Percentiles rank a stretch among this genome's conserved stretches.
phyloP scores from a whole-genome alignment of 2,329 filamentous ascomycete genomes.

The Pseudogymnoascus sp. region DNA sequence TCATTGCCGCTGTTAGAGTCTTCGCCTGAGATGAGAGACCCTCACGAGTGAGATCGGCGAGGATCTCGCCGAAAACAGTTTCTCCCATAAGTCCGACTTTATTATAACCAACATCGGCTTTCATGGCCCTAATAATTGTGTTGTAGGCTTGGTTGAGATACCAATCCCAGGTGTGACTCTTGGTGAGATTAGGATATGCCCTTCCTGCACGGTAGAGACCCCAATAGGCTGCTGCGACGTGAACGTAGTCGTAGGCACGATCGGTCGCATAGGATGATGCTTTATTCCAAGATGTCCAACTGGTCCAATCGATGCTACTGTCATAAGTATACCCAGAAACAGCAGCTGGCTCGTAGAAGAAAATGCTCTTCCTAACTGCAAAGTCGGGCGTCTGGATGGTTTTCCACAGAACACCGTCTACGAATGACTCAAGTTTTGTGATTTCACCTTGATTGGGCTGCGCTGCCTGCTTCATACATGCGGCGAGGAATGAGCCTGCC shows the following conservation, averaged over 20 bases:
- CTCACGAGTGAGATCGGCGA: constrained; percentile 45
- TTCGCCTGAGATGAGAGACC: constrained; percentile 34
- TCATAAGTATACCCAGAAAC: constrained; percentile 39
- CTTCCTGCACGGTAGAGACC: constrained; percentile 48
- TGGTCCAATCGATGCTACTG: constrained; percentile 39
- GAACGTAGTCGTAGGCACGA: constrained; percentile 54
- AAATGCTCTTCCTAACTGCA: constrained; percentile 48
- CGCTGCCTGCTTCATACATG: constrained; percentile 47
- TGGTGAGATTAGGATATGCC: constrained; percentile 40
- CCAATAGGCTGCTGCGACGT: constrained; percentile 51
- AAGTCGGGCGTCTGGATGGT: constrained; percentile 42
- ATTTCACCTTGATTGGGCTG: constrained; percentile 45
- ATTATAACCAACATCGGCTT: constrained; percentile 37
- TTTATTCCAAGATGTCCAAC: constrained; percentile 47
- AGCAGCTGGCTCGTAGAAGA: constrained; percentile 46
- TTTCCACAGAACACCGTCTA: constrained; percentile 44
- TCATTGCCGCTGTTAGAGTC: constrained; percentile 41
- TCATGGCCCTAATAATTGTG: constrained; percentile 38
- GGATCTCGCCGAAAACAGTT: constrained; percentile 48
- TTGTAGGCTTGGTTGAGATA: constrained; percentile 49
- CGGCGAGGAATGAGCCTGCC: constrained; percentile 49
- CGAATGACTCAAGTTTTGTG: constrained; percentile 46
- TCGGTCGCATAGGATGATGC: constrained; percentile 39
- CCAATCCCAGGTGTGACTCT: constrained; percentile 42
- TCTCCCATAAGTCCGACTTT: constrained; percentile 53